phyloP scores from a whole-genome alignment of 768 basidiomycete species.

The Tricholoma matsutake region DNA sequence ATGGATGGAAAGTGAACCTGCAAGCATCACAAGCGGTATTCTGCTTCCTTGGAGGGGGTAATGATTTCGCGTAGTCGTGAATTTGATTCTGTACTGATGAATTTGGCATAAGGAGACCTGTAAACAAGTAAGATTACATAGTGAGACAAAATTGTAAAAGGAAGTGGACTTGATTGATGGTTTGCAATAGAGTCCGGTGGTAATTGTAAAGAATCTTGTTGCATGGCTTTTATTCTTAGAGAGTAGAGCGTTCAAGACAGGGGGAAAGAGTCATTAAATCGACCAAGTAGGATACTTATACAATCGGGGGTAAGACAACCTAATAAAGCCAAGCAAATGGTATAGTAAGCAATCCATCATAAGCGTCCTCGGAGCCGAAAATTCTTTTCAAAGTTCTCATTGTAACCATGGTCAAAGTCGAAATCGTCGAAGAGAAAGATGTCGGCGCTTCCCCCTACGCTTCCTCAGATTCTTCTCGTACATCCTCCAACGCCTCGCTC shows the following conservation, averaged over 20 bases:
- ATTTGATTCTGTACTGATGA: slow-evolving; percentile 77
- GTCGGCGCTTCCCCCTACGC: slow-evolving; percentile 65
- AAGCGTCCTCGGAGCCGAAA: slow-evolving; percentile 23
- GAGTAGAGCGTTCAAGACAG: slow-evolving; percentile 19
- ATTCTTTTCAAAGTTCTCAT: slow-evolving; percentile 13
- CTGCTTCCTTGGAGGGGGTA: slow-evolving; percentile 86
- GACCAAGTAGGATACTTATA: slow-evolving; percentile 31
- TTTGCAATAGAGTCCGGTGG: slow-evolving; percentile 17
- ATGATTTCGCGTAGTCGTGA: slow-evolving; percentile 74
- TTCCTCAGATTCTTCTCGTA: slow-evolving; percentile 71
- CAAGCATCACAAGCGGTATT: slow-evolving; percentile 94
- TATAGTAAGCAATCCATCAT: slow-evolving; percentile 14
- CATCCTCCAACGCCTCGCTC: slow-evolving; percentile 69
- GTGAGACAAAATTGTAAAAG: slow-evolving; percentile 10
- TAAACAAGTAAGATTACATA: slow-evolving; percentile 8
- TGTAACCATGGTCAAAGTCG: slow-evolving; percentile 84
- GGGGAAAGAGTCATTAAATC: slow-evolving; percentile 20
- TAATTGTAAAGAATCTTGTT: slow-evolving; percentile 29
- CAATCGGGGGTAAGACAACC: slow-evolving; percentile 30
- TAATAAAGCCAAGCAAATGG: slow-evolving; percentile 26
- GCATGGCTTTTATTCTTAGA: slow-evolving; percentile 26
- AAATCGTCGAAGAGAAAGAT: slow-evolving; percentile 85
- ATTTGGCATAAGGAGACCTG: slow-evolving; percentile 62
- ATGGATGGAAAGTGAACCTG: slow-evolving; percentile 45
- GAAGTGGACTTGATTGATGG: slow-evolving; percentile 35